phyloP scores from a whole-genome alignment of 768 basidiomycete genomes.

The Pisolithus tinctorius region DNA sequence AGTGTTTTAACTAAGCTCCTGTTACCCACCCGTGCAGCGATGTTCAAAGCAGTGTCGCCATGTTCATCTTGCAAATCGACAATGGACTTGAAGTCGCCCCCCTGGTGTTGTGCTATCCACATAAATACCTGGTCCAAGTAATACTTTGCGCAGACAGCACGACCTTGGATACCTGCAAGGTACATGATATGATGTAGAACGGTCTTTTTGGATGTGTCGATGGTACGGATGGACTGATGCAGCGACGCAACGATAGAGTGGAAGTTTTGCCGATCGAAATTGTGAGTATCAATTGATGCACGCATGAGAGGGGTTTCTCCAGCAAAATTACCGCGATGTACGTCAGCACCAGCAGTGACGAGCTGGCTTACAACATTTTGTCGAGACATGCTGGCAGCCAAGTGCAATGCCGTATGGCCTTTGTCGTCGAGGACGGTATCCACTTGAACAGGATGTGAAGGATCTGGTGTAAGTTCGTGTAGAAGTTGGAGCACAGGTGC shows the following conservation, averaged over 20 bases:
- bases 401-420: constrained; percentile 89
- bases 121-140: constrained; percentile 88
- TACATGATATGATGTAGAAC: constrained; percentile 90
- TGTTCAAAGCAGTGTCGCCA: constrained; percentile 93
- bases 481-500: constrained; percentile 53
- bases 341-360: constrained; percentile 73
- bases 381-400: constrained; percentile 83
- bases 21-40: constrained; percentile 92
- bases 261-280: constrained; percentile 75
- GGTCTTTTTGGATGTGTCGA: constrained; percentile 80
- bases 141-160: constrained; percentile 77
- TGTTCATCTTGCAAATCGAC: constrained; percentile 92
- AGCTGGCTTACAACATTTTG: constrained; percentile 62
- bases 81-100: constrained; percentile 68
- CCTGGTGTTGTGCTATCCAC: constrained; percentile 75
- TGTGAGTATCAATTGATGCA: constrained; percentile 83
- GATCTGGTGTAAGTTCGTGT: constrained; percentile 51
- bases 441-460: constrained; percentile 42
- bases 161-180: constrained; percentile 86
- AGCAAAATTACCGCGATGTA: constrained; percentile 84
- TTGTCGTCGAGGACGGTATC: constrained; percentile 91
- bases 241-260: constrained; percentile 55
- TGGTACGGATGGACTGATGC: constrained; percentile 71
- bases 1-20: constrained; percentile 78
- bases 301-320: constrained; percentile 95